Evolutionary conservation across 2,329 filamentous ascomycete genomes (phyloP), one percentile per base, ranked within the genome.

Genomic region (Pseudogymnoascus sp.): DNA sequence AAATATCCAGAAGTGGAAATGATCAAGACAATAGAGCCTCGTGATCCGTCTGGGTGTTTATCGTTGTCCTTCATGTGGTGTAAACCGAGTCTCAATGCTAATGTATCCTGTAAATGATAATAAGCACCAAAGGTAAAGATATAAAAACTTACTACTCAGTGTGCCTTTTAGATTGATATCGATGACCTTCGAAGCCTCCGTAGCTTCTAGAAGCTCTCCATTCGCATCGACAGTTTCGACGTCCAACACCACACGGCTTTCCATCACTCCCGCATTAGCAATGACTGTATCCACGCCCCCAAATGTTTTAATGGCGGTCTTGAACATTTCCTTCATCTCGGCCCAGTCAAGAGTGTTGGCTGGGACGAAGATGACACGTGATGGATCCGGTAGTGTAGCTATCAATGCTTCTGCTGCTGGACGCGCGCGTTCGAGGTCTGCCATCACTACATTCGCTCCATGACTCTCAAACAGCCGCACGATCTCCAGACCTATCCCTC

Each of bases 111-210:
- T 35, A 35, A 35, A 35, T 35, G 8, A 35, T 35, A 35, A 35
- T 35, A 35, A 35, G 10, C 11, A 35, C 33, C 11, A 35, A 35
- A 35, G 33, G 33, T 12, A 11, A 38, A 55, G 77, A 62, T 62
- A 72, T 26, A 26, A 21, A 26, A 10, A 61, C 65, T 31, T 68
- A 78, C 77, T 78, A 63, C 78, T 79, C 67, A 79, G 69, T 1
- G 75, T 75, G 0, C 77, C 77, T 63, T 77, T 78, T 3, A 78
- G 49, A 68, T 79, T 78, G 3, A 78, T 71, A 65, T 78, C 76
- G 43, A 76, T 66, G 0, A 75, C 72, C 16, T 64, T 68, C n/a
- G 60, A 66, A 1, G 64, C 70, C 59, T 74, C 72, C 4, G 33
- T 35, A 11, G 33, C 33, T 35, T 35, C 33, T 11, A 35, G 33